These are phyloP conservation scores for Castanea crenata DNA, from an alignment of 306 rosid species.

Conservation along the genomic window DNA sequence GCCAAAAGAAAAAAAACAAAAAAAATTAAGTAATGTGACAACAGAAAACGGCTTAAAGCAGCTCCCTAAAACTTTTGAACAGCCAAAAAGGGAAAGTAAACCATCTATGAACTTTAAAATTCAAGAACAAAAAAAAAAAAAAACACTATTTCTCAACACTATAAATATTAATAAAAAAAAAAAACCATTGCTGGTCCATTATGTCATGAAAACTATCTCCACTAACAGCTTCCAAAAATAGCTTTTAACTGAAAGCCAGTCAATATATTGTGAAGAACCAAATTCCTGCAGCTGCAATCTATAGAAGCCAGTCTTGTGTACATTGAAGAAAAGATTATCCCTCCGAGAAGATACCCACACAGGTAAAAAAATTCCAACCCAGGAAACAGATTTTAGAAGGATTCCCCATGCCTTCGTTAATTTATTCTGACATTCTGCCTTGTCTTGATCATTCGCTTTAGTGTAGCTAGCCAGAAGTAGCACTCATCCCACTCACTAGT, in stretches of 20 bases:
- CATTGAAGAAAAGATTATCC: constrained; percentile 33
- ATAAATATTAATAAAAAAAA: constrained; percentile 41
- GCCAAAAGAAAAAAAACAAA: not conserved
- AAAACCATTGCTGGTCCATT: not conserved
- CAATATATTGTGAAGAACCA: constrained; percentile 44
- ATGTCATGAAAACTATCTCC: constrained; percentile 50
- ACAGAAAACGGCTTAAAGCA: constrained; percentile 5
- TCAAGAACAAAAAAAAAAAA: constrained; percentile 5
- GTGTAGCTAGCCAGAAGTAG: constrained; percentile 94
- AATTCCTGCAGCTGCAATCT: constrained; percentile 54
- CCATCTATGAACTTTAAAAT: constrained; percentile 33
- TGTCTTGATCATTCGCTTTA: constrained; percentile 98
- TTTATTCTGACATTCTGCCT: constrained; percentile 83
- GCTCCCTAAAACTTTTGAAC: constrained; percentile 2
- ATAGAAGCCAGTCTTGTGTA: constrained; percentile 50
- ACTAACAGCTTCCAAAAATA: constrained; percentile 51
- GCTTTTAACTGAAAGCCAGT: constrained; percentile 38
- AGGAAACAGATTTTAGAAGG: constrained; percentile 8
- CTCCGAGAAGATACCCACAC: constrained; percentile 35
- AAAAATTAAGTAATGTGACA: not conserved
- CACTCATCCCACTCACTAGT: constrained; percentile 99
- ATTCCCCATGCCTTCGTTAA: constrained; percentile 25
- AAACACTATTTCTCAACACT: constrained; percentile 38
- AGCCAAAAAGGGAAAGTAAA: constrained; percentile 10
- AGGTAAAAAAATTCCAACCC: constrained; percentile 27